These are phyloP conservation scores for Ceratocystis cacaofunesta DNA, from an alignment of 2,329 filamentous ascomycete species.

Conservation along the genomic window DNA sequence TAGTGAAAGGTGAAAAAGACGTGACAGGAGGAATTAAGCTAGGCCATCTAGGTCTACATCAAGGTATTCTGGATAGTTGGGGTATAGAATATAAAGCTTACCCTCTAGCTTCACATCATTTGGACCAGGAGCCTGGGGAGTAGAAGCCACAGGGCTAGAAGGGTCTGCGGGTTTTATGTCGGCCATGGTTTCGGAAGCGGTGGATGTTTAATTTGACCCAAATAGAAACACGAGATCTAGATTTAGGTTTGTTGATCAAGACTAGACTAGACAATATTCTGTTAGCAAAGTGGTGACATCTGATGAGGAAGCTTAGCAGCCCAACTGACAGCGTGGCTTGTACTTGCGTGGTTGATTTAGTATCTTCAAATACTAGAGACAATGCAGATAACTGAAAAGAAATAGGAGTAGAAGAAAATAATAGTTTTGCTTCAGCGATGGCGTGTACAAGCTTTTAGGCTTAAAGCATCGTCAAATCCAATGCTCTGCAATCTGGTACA, in stretches of 20 bases:
- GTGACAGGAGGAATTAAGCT: too few relatives aligned
- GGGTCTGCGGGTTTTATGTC: constrained; percentile 12
- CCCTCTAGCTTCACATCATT: constrained; percentile 16
- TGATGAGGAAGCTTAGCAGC: neutral
- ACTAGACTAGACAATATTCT: neutral
- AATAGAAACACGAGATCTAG: neutral
- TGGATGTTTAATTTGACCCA: neutral
- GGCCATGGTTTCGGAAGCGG: constrained; percentile 5
- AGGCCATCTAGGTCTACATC: too few relatives aligned
- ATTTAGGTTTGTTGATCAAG: neutral
- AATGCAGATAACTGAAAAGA: too few relatives aligned
- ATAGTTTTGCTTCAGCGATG: neutral
- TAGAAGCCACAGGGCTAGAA: constrained; percentile 11
- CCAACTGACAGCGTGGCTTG: neutral
- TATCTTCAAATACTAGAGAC: neutral
- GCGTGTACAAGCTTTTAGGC: neutral
- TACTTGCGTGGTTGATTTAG: neutral
- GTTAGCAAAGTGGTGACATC: neutral
- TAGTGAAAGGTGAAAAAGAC: too few relatives aligned
- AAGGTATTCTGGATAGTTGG: neutral
- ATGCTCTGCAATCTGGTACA: neutral
- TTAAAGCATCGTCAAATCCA: neutral
- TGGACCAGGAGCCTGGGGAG: constrained; percentile 10
- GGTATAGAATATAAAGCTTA: neutral
- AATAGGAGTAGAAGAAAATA: neutral